These are phyloP conservation scores for Exophiala xenobiotica DNA, from an alignment of 2,329 filamentous ascomycete genomes.

Conservation along the genomic window DNA sequence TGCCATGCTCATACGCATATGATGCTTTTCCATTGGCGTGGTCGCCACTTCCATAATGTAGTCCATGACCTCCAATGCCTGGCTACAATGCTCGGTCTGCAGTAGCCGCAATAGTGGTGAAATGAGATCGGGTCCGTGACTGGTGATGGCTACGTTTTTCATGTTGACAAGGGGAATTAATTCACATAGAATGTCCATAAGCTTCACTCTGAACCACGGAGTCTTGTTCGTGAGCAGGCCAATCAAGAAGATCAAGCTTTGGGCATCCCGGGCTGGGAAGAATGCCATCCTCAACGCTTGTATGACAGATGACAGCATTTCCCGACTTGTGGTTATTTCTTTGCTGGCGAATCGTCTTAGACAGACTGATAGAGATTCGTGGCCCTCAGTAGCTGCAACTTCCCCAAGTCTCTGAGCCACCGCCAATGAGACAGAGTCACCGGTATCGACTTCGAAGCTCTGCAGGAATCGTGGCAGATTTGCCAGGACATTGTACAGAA, in stretches of 20 bases:
- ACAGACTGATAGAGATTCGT: constrained; percentile 44
- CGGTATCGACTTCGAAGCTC: constrained; percentile 60
- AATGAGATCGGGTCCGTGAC: constrained; percentile 90
- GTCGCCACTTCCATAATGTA: constrained; percentile 93
- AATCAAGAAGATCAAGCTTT: constrained; percentile 84
- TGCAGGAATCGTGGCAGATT: constrained; percentile 85
- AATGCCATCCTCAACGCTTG: constrained; percentile 73
- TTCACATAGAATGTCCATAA: constrained; percentile 83
- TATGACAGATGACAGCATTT: constrained; percentile 74
- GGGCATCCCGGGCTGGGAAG: constrained; percentile 78
- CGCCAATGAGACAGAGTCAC: constrained; percentile 10
- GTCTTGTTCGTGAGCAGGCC: constrained; percentile 85
- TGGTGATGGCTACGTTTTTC: constrained; percentile 83
- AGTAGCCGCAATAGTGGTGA: constrained; percentile 85
- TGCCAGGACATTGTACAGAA: constrained; percentile 85
- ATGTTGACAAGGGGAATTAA: constrained; percentile 90
- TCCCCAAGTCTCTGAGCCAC: constrained; percentile 43
- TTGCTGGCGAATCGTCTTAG: constrained; percentile 50
- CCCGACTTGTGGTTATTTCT: constrained; percentile 65
- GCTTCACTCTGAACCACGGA: constrained; percentile 87
- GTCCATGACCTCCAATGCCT: constrained; percentile 87
- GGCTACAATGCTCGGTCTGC: constrained; percentile 90
- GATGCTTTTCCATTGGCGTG: constrained; percentile 88
- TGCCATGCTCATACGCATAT: constrained; percentile 97
- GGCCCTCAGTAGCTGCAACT: constrained; percentile 71